A percentile compares a stretch with the other conserved stretches of the same genome.
Conservation (phyloP, 176 grass and related monocot species). For the Lolium rigidum region DNA sequence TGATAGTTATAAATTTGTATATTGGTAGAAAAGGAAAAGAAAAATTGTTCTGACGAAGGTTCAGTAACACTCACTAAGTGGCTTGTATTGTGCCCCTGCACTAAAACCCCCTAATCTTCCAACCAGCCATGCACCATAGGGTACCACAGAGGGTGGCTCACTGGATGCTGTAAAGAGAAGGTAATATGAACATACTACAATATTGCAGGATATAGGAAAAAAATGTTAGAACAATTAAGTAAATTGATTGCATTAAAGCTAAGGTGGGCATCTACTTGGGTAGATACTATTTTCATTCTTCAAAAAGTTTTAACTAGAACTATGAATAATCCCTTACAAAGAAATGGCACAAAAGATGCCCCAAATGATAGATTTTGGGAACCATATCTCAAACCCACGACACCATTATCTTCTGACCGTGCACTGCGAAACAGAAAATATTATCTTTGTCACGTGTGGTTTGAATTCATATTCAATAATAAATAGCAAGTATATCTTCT, state of each 20-base stretch:
- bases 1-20: too few relatives aligned
- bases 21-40: neutral
- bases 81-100: slow-evolving; percentile 79
- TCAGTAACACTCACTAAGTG: slow-evolving; percentile 49
- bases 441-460: neutral
- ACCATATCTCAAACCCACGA: neutral
- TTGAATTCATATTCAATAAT: neutral
- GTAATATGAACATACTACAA: neutral
- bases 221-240: neutral
- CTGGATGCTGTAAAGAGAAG: neutral
- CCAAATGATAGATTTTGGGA: slow-evolving; percentile 4
- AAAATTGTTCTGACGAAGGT: neutral
- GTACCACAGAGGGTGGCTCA: neutral
- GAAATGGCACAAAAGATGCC: neutral
- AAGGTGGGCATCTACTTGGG: neutral
- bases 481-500: neutral
- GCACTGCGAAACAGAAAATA: neutral
- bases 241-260: neutral
- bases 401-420: neutral
- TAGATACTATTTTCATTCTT: neutral
- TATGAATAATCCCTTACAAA: neutral
- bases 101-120: slow-evolving; percentile 69
- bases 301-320: neutral
- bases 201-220: neutral
- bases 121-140: slow-evolving; percentile 74